Conservation (phyloP, 2,329 filamentous ascomycete genomes). For the Coniosporium tulheliwenetii region DNA sequence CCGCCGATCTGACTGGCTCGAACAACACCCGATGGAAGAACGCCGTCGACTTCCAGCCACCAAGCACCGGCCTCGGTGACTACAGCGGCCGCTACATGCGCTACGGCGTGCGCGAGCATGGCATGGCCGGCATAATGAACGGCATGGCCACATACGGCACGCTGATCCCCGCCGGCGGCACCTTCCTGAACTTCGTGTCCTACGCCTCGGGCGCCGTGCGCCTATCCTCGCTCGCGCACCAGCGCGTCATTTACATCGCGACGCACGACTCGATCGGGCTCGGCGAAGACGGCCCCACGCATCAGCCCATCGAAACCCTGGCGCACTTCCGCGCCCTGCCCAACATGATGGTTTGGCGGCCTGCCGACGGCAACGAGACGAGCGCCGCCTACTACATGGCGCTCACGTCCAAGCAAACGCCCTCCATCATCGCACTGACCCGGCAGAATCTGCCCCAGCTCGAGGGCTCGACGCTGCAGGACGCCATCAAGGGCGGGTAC, state of each 20-base stretch:
- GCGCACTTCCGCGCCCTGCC: constrained; percentile 97
- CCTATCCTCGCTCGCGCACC: constrained; percentile 79
- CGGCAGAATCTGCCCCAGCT: constrained; percentile 98
- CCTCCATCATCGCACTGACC: constrained; percentile 84
- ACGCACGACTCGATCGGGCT: constrained; percentile 99
- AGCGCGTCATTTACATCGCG: constrained; percentile 87
- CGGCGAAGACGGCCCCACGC: constrained; percentile 94
- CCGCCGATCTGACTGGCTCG: constrained; percentile 92
- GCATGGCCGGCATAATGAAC: constrained; percentile 86
- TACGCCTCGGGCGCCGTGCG: constrained; percentile 93
- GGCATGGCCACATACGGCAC: constrained; percentile 92
- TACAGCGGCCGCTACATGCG: constrained; percentile 84
- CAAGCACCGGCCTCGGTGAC: constrained; percentile 69
- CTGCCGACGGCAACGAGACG: constrained; percentile 95
- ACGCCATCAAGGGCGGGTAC: constrained; percentile 90
- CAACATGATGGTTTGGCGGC: constrained; percentile 99
- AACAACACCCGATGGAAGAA: constrained; percentile 99
- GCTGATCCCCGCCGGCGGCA: constrained; percentile 83
- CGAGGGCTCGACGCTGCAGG: constrained; percentile 80
- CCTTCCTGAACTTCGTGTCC: constrained; percentile 98
- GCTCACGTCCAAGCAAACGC: constrained; percentile 76
- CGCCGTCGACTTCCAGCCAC: constrained; percentile 93
- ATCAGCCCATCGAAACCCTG: constrained; percentile 97
- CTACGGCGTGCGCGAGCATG: constrained; percentile 86
- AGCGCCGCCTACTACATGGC: constrained; percentile 95